Percentiles rank a stretch among this genome's conserved stretches.
Evolutionary conservation across 768 basidiomycete genomes (phyloP).

Genomic region (Lanmaoa pseudosensibilis): DNA sequence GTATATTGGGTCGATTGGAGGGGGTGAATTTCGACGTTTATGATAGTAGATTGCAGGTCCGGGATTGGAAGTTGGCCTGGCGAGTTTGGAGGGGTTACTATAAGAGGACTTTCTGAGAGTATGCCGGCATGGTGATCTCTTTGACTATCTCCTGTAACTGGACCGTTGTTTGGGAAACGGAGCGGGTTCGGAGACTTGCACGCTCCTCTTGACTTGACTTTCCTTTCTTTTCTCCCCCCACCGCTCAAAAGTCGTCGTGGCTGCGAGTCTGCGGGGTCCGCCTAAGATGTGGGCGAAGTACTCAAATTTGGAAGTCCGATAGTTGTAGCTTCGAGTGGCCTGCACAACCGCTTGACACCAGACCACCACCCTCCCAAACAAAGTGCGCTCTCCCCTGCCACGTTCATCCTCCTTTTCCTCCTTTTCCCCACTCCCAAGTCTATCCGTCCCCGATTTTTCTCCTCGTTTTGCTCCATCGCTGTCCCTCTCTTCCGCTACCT

Average conservation of each 20-base stretch:
- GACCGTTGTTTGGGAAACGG: background rate
- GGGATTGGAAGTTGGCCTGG: slow-evolving; percentile 80
- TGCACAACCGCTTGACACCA: slow-evolving; percentile 34
- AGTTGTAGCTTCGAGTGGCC: slow-evolving; percentile 29
- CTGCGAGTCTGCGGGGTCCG: slow-evolving; percentile 33
- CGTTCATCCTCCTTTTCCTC: background rate
- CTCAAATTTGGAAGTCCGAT: slow-evolving; percentile 39
- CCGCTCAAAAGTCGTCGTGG: slow-evolving; percentile 8
- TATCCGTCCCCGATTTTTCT: slow-evolving; percentile 2
- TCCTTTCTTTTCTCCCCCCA: background rate
- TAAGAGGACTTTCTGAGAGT: slow-evolving; percentile 37
- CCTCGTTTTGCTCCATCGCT: background rate
- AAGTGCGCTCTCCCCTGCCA: slow-evolving; percentile 19
- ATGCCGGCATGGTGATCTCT: slow-evolving; percentile 34
- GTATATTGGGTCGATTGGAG: slow-evolving; percentile 67
- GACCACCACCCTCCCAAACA: slow-evolving; percentile 38
- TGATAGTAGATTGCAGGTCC: slow-evolving; percentile 55
- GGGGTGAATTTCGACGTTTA: slow-evolving; percentile 72
- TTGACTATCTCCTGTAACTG: slow-evolving; percentile 8
- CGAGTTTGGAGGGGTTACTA: slow-evolving; percentile 59
- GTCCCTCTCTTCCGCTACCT: slow-evolving; percentile 7
- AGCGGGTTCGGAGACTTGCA: background rate
- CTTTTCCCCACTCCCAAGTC: background rate
- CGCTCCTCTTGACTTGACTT: background rate
- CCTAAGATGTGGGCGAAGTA: slow-evolving; percentile 26